Base-by-base conservation (phyloP, 2,329 filamentous ascomycete species). In the Leptographium radiaticola region DNA sequence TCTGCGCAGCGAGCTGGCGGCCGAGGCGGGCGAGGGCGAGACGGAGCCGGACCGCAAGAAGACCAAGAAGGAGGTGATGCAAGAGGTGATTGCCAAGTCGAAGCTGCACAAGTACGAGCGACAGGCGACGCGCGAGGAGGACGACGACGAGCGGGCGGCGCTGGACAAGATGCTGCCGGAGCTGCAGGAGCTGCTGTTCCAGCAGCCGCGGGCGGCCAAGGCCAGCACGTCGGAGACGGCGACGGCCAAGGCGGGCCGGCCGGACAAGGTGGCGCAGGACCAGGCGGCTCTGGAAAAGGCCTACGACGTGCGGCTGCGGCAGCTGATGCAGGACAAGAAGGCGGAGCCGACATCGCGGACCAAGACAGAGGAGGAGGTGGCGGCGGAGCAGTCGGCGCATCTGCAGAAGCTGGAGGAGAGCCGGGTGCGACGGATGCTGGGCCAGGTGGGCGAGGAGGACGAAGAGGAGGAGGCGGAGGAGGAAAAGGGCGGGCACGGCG, bases 31-130 rank as follows among this genome's bases (percentile, higher is more conserved):
- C n/a, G 51, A 9, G 42, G 42, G 15, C 13, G 47, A 69, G 39
- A 75, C 75, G 20, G 72, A 83, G 58, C 89, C 89, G 0, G 86
- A 91, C 62, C 79, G 85, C 56, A 96, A 95, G 68, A 98, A 96
- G 73, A 84, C 84, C 4, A 97, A 96, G 70, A 87, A 93, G 53
- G 93, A 98, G 68, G 87, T 98, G 50, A 96, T 97, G 88, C 86
- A 95, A 63, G 94, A 98, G 68, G 78, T 98, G 57, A 96, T 98
- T 60, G 88, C 90, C 57, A 98, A 98, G 70, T 97, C 91, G 1
- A 98, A 98, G 66, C 76, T 87, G 58, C 80, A 96, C 76, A 97
- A 95, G 70, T 90, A 91, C 64, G 90, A 97, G 70, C 83, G 93
- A 43, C 93, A 98, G 68, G 84, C 88, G 56, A 81, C 82, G 33